Evolutionary conservation across 345 rosid genomes (phyloP), one percentile per base, ranked within the genome.

Genomic region (Cardiospermum halicacabum): DNA sequence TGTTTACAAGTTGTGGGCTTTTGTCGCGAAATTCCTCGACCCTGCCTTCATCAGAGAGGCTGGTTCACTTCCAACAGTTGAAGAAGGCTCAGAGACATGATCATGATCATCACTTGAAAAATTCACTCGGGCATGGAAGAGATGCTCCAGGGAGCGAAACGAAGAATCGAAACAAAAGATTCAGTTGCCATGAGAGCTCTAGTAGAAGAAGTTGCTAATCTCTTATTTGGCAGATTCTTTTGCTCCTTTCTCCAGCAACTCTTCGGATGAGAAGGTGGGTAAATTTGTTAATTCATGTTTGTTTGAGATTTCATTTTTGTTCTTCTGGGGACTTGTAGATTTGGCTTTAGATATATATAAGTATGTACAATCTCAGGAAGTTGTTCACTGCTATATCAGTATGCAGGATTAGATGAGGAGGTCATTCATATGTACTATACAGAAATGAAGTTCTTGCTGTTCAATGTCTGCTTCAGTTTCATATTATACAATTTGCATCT

Each of bases 1-100:
- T 76, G 97, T 94, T 51, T 87, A 87, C 81, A 87, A 84, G 72
- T 62, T 94, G 68, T 94, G 97, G 99, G 84, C 78, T 34, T 91
- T 95, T 43, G 88, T 87, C 42, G 89, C 97, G 0, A 95, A 87
- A 85, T 95, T 95, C 76, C 90, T 91, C 60, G 82, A 91, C 72
- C 85, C 97, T 0, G 61, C 77, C 30, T 91, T 87, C 58, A 74
- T 84, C 70, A 75, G 78, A 53, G 95, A 89, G 50, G 90, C n/a
- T n/a, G n/a, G 90, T 32, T 67, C 81, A 62, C 90, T 89, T 60
- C 81, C 96, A 53, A 84, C 99, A 0, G 96, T 86, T 21, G 82
- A 79, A 60, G 98, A 93, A 77, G 89, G 79, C 60, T 67, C 80
- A 1, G 97, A 93, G 75, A 75, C 81, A 16, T 84, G 69, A 81